Conservation (phyloP, 106 monocot species). For the Iris macrosiphon region DNA sequence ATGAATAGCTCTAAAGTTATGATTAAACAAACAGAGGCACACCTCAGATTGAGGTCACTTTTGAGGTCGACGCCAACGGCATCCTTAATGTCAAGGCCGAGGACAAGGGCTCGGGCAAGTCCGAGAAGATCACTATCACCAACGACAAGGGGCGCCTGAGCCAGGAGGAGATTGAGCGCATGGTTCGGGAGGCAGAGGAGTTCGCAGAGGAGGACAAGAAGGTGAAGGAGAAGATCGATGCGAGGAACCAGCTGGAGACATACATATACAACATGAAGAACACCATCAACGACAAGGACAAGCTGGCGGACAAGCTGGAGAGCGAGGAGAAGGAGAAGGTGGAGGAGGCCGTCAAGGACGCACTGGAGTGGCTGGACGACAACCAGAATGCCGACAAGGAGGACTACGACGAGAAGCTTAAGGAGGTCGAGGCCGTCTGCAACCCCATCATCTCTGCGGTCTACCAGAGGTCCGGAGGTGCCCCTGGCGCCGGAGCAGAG, state of each 20-base stretch:
- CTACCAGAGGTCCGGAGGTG: slow-evolving; percentile 11
- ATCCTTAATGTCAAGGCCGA: slow-evolving; percentile 11
- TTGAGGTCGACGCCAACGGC: slow-evolving; percentile 12
- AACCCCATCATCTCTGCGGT: slow-evolving; percentile 1
- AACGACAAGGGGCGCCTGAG: slow-evolving; percentile 11
- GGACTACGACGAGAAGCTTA: slow-evolving; percentile 12
- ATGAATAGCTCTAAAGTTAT: too few relatives aligned
- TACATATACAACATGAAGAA: slow-evolving; percentile 23
- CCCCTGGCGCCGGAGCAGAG: background rate
- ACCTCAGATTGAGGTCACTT: slow-evolving; percentile 10
- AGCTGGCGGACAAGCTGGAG: slow-evolving; percentile 7
- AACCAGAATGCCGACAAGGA: slow-evolving; percentile 12
- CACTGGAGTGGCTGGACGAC: slow-evolving; percentile 9
- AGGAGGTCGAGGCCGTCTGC: slow-evolving; percentile 12
- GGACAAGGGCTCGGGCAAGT: slow-evolving; percentile 8
- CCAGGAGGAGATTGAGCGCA: slow-evolving; percentile 12
- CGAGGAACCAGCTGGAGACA: slow-evolving; percentile 20
- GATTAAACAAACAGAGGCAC: slow-evolving; percentile 1
- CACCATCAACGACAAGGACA: slow-evolving; percentile 18
- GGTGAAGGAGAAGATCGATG: slow-evolving; percentile 19
- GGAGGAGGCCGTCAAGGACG: slow-evolving; percentile 10
- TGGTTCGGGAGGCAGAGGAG: slow-evolving; percentile 12
- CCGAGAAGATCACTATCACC: slow-evolving; percentile 11
- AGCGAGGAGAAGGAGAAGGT: slow-evolving; percentile 5
- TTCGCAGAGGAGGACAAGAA: slow-evolving; percentile 24